A percentile compares a stretch with the other conserved stretches of the same genome.
These are phyloP conservation scores for Flaveria ramosissima DNA, from an alignment of 129 eudicot genomes.

Conservation along the genomic window DNA sequence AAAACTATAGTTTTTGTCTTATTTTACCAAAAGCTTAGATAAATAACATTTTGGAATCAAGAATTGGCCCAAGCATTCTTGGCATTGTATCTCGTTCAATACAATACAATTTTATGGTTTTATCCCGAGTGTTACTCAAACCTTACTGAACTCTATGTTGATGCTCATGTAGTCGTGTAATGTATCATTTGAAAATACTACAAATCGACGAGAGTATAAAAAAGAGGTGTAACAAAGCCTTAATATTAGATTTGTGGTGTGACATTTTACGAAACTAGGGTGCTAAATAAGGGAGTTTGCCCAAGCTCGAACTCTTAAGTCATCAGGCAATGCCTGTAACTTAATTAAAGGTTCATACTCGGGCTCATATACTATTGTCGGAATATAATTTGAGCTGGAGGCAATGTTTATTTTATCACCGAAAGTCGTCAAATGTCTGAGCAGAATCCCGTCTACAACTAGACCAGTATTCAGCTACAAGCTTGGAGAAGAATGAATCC, in stretches of 20 bases:
- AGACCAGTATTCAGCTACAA: conserved; percentile 87
- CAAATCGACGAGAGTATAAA: not conserved
- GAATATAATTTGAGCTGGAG: too few species aligned
- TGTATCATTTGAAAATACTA: not conserved
- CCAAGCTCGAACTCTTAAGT: too few species aligned
- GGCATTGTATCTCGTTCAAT: not conserved
- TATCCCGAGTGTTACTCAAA: not conserved
- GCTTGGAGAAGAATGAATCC: conserved; percentile 68
- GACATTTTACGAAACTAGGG: too few species aligned
- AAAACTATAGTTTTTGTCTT: too few species aligned
- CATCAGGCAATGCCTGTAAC: too few species aligned
- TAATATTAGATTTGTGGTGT: not conserved
- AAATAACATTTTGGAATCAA: too few species aligned
- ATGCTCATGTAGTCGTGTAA: not conserved
- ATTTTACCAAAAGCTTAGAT: too few species aligned
- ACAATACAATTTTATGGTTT: not conserved
- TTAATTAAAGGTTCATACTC: too few species aligned
- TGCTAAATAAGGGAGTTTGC: too few species aligned
- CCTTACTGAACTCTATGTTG: not conserved
- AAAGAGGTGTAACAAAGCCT: not conserved
- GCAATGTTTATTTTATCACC: not conserved
- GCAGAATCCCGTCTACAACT: conserved; percentile 55
- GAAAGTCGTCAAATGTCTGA: conserved; percentile 10
- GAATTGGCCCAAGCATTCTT: not conserved
- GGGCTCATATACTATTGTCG: too few species aligned